A percentile compares a stretch with the other conserved stretches of the same genome.
Conservation (phyloP, 768 basidiomycete genomes). For the Psilocybe sp. region DNA sequence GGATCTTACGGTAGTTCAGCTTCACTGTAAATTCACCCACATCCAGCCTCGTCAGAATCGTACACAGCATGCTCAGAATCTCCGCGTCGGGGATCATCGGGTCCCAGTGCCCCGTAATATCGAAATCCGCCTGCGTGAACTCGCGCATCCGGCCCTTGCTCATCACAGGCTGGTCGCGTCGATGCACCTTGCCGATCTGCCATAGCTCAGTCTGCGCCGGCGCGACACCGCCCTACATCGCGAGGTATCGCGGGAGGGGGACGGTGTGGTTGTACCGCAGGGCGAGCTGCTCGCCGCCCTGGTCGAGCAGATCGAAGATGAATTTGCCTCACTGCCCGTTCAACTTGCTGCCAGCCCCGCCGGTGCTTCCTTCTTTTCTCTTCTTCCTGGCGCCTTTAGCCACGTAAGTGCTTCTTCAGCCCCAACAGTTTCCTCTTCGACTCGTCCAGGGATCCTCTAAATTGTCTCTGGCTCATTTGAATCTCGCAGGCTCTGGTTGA, state of each 20-base stretch:
- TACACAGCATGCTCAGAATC: slow-evolving; percentile 76
- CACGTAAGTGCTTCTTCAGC: slow-evolving; percentile 55
- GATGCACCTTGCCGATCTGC: slow-evolving; percentile 99
- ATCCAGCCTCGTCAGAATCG: slow-evolving; percentile 77
- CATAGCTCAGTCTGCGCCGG: slow-evolving; percentile 83
- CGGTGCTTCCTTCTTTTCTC: slow-evolving; percentile 28
- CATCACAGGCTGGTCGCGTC: slow-evolving; percentile 95
- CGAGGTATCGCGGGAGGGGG: slow-evolving; percentile 91
- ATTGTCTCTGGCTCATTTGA: slow-evolving; percentile 59
- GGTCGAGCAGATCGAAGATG: slow-evolving; percentile 96
- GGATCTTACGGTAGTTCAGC: slow-evolving; percentile 95
- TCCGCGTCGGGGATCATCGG: slow-evolving; percentile 98
- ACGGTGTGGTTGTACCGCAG: slow-evolving; percentile 97
- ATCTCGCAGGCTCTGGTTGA: slow-evolving; percentile 52
- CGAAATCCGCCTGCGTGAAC: slow-evolving; percentile 70
- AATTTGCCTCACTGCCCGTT: slow-evolving; percentile 29
- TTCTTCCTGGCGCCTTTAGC: slow-evolving; percentile 38
- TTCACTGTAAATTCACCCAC: slow-evolving; percentile 96
- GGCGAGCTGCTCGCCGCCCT: slow-evolving; percentile 94
- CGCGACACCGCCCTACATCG: slow-evolving; percentile 84
- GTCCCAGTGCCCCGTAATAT: slow-evolving; percentile 91
- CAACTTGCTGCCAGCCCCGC: no score
- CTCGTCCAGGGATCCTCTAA: slow-evolving; percentile 58
- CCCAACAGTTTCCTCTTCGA: slow-evolving; percentile 70
- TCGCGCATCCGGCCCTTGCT: slow-evolving; percentile 76